Conservation (phyloP, 805 yeast genomes). For the Kuraishia molischiana region DNA sequence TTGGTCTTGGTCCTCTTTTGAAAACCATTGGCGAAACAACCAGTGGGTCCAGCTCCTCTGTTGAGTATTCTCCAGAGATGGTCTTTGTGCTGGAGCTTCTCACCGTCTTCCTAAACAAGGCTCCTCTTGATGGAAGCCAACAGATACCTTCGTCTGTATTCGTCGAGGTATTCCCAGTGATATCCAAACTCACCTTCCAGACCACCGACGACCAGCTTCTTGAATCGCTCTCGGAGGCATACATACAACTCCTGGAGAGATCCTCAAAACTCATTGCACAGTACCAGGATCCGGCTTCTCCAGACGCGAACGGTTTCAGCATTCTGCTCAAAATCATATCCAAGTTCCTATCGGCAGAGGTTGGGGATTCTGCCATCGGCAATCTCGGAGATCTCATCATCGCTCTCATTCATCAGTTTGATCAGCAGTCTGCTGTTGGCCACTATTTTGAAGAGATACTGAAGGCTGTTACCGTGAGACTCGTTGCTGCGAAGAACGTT, state of each 20-base stretch:
- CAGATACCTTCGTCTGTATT: constrained; percentile 30
- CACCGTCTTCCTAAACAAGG: constrained; percentile 35
- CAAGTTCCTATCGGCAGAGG: constrained; percentile 57
- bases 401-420: constrained; percentile 18
- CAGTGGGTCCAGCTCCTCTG: constrained; percentile 12
- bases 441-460: constrained; percentile 48
- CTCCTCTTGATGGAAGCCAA: constrained; percentile 12
- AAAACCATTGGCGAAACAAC: constrained; percentile 25
- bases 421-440: constrained; percentile 24
- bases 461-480: constrained; percentile 60
- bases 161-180: constrained; percentile 29
- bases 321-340: constrained; percentile 55
- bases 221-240: constrained; percentile 69
- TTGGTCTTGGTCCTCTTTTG: constrained; percentile 42
- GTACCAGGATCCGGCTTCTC: constrained; percentile 19
- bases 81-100: constrained; percentile 50
- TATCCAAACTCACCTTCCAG: constrained; percentile 27
- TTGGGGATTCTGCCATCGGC: constrained; percentile 75
- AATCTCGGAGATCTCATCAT: constrained; percentile 50
- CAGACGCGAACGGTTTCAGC: constrained; percentile 39
- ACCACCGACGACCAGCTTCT: constrained; percentile 70
- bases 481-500: constrained; percentile 57
- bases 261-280: constrained; percentile 24
- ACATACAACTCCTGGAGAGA: constrained; percentile 45
- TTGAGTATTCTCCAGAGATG: constrained; percentile 51